Evolutionary conservation across 352 stramenopile species (phyloP), one percentile per base, ranked within the genome.

Genomic region (Pythium phragmiticola): DNA sequence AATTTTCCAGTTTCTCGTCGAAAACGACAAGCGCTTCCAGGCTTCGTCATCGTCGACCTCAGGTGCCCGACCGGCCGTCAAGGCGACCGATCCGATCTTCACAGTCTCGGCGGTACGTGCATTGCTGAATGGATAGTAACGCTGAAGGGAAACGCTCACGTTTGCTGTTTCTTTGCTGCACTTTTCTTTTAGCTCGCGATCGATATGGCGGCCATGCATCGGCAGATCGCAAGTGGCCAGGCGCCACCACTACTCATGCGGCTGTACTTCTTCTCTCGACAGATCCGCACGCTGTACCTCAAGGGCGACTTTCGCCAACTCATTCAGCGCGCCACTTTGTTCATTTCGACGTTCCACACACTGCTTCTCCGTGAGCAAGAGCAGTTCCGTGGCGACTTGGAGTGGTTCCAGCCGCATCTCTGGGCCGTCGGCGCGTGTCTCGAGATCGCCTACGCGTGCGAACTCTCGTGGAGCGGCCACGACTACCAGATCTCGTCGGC

Each of bases 241-340:
- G 81, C 79, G n/a, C 83, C 85, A 0, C 52, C 74, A 1, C 56
- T 73, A 11, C 60, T 88, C 16, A 71, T 90, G 23, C 81, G 80
- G 3, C 72, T 94, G 16, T 88, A 94, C 60, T 88, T 87, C 59
- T 94, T 91, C 52, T 88, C 74, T 57, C 78, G 83, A 0, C 85
- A 94, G 60, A 87, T 94, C 4, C 80, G 82, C 21, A 89, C 76
- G 4, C 66, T 92, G 19, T 91, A 90, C 58, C 66, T 92, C 23
- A 89, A 86, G 75, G 80, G 80, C 13, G 82, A 73, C 41, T 88
- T 89, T 51, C 71, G 70, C 0, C 78, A 90, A 49, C 68, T 94
- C 23, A 73, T 90, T 17, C 48, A 77, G 46, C 82, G 85, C 36
- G 72, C 77, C 4, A 76, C 72, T 0, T 59, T 48, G 5, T 92